A percentile compares a stretch with the other conserved stretches of the same genome.
Conservation (phyloP, 192 early-diverging fungal species). For the Dimargaris cristalligena region DNA sequence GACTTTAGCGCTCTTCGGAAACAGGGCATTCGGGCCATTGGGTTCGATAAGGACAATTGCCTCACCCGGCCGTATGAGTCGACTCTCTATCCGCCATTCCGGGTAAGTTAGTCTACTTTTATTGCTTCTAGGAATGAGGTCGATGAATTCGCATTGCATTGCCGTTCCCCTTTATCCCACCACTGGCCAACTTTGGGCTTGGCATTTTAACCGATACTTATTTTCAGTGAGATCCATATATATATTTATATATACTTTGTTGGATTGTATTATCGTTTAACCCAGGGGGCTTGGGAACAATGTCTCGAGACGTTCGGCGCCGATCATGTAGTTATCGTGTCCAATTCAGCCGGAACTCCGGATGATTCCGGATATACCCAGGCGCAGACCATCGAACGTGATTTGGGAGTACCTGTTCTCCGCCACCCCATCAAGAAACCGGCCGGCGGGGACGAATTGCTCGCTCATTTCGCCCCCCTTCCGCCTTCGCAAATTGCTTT, state of each 20-base stretch:
- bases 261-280: not conserved
- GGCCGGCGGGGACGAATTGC: conserved; percentile 41
- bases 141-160: conserved; percentile 1
- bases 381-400: conserved; percentile 20
- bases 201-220: not conserved
- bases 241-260: not conserved
- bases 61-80: conserved; percentile 67
- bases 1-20: conserved; percentile 39
- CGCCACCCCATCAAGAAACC: conserved; percentile 53
- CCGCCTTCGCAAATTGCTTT: conserved; percentile 41
- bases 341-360: conserved; percentile 75
- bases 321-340: conserved; percentile 59
- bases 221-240: not conserved
- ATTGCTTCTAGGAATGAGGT: not conserved
- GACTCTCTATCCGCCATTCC: conserved; percentile 50
- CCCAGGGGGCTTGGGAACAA: conserved; percentile 41
- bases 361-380: conserved; percentile 43
- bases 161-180: not conserved
- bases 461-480: conserved; percentile 24
- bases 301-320: conserved; percentile 44
- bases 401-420: conserved; percentile 36
- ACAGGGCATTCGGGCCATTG: conserved; percentile 51
- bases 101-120: conserved; percentile 16
- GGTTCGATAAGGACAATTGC: conserved; percentile 96
- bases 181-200: not conserved